Evolutionary conservation across 2,329 filamentous ascomycete species (phyloP), one percentile per base, ranked within the genome.

Genomic region (Neopestalotiopsis sp.): DNA sequence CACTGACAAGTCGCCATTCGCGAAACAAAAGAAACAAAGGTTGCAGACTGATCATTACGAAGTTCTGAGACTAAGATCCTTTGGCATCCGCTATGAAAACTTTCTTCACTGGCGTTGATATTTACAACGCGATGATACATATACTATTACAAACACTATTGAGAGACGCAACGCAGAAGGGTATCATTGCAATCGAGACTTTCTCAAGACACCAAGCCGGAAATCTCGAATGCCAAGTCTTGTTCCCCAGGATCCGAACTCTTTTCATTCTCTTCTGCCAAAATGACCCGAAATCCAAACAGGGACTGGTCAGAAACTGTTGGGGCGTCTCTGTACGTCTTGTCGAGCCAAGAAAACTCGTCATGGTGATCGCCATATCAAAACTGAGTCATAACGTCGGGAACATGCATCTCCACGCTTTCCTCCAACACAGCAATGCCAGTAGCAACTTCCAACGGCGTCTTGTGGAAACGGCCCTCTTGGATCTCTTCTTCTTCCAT

Each of bases 361-460:
- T 6, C 34, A 38, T 38, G 5, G 9, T 53, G 45, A 20, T 7
- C 3, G 10, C 4, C 12, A 28, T 17, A 1, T 64, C 61, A 64
- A 24, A 64, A 42, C 62, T 77, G 74, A 38, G 80, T 82, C 53
- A 85, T 75, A 24, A 86, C 71, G 73, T 87, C 85, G 3, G 84
- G 78, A 38, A 82, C 75, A 20, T 84, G 82, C 40, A 81, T 77
- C 70, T 84, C 83, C 17, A 88, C 82, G 58, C 84, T 86, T 74
- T 89, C 88, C 74, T 90, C 88, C 3, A 85, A 84, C 32, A 90
- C 75, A 1, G 87, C 87, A 4, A 90, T 80, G 1, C 88, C 88
- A 17, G 84, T 81, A 4, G 81, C 79, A 1, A 89, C 84, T 38
- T 85, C 81, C 2, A 88, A 75, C 56, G 82, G 80, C 30, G 82